These are phyloP conservation scores for Zoysia japonica DNA, from an alignment of 176 grass and related monocot genomes.

Conservation along the genomic window DNA sequence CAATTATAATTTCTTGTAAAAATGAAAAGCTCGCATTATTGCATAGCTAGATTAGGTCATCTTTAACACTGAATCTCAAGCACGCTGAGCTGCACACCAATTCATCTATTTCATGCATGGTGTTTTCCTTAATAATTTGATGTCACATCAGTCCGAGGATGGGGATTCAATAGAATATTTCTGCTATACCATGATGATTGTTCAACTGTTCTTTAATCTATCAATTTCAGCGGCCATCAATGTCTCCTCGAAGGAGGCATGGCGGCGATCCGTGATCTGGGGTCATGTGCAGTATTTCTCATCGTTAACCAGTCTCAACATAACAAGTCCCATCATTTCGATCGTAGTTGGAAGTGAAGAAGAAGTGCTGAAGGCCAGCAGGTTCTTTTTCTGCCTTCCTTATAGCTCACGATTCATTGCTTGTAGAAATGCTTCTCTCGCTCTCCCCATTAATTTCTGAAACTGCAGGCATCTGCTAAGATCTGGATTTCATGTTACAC, in stretches of 20 bases:
- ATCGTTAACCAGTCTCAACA: conserved; percentile 57
- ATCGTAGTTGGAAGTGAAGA: conserved; percentile 77
- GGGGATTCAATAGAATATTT: background rate
- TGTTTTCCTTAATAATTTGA: background rate
- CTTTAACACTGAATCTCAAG: background rate
- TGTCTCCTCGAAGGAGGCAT: conserved; percentile 76
- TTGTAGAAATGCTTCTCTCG: too few relatives aligned
- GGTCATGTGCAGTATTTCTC: conserved; percentile 72
- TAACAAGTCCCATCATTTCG: conserved; percentile 93
- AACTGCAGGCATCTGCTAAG: conserved; percentile 66
- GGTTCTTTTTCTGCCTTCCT: conserved; percentile 38
- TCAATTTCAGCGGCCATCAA: conserved; percentile 60
- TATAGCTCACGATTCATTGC: too few relatives aligned
- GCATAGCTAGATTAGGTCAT: too few relatives aligned
- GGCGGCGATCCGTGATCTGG: conserved; percentile 73
- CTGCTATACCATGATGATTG: background rate
- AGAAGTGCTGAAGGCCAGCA: conserved; percentile 66
- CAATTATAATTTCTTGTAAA: conserved; percentile 1
- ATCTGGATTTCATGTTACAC: conserved; percentile 93
- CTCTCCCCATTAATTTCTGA: too few relatives aligned
- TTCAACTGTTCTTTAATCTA: background rate
- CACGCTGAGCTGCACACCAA: background rate
- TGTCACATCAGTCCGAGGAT: conserved; percentile 20
- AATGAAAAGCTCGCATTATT: too few relatives aligned
- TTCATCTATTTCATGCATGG: background rate